A percentile compares a stretch with the other conserved stretches of the same genome.
phyloP scores from a whole-genome alignment of 2,329 filamentous ascomycete species.

The Phialophora macrospora region DNA sequence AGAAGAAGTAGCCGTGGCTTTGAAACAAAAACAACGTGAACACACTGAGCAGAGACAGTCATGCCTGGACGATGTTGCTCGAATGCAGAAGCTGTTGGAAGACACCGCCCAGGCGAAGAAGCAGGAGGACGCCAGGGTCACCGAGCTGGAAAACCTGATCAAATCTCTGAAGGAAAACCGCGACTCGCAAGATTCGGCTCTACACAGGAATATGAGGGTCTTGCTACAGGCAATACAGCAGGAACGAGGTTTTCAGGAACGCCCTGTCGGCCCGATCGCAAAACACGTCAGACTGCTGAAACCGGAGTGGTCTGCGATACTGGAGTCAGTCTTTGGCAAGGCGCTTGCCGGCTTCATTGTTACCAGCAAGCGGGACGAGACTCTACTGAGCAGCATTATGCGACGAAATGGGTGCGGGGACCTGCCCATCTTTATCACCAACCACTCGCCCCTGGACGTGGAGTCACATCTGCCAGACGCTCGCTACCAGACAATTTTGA shows the following conservation, averaged over 20 bases:
- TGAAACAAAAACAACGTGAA: constrained; percentile 45
- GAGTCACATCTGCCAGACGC: constrained; percentile 73
- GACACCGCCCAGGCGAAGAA: constrained; percentile 39
- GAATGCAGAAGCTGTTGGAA: constrained; percentile 45
- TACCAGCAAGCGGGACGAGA: constrained; percentile 74
- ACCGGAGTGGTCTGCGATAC: constrained; percentile 78
- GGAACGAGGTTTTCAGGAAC: constrained; percentile 70
- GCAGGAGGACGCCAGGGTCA: constrained; percentile 61
- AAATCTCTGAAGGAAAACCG: constrained; percentile 60
- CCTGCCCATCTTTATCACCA: constrained; percentile 68
- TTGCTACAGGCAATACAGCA: constrained; percentile 71
- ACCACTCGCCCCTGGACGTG: constrained; percentile 60
- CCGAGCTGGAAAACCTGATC: constrained; percentile 58
- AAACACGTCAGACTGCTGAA: constrained; percentile 75
- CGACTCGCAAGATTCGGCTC: constrained; percentile 67
- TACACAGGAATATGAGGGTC: constrained; percentile 60
- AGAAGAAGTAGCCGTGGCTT: constrained; percentile 55
- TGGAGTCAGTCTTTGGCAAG: constrained; percentile 77
- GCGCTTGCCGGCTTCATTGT: constrained; percentile 80
- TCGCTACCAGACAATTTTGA: constrained; percentile 75
- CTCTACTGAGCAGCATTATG: constrained; percentile 70
- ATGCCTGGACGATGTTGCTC: constrained; percentile 50
- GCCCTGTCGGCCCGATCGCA: constrained; percentile 84
- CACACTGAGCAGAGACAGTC: neutral
- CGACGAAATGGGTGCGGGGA: constrained; percentile 56